Conservation (phyloP, 1,284 basidiomycete genomes). For the Tilletiopsis washingtonensis region DNA sequence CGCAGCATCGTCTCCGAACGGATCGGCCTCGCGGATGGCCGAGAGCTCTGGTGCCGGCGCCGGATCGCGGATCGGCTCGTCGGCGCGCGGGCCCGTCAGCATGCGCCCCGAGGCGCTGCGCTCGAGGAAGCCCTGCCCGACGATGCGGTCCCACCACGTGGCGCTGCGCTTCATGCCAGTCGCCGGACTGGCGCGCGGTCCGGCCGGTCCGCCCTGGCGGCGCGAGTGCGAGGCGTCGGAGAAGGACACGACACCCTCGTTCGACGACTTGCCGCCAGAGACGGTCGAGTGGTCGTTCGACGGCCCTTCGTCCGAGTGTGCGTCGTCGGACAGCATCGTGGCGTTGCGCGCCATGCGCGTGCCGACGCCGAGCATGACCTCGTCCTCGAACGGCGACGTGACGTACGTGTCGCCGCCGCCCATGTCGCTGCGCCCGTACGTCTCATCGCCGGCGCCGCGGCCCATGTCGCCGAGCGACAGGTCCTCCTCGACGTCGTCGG, state of each 20-base stretch:
- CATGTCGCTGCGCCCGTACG: too few species aligned
- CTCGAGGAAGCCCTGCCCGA: constrained; percentile 27
- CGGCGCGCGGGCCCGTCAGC: constrained; percentile 14
- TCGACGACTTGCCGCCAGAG: constrained; percentile 8
- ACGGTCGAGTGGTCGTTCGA: constrained; percentile 9
- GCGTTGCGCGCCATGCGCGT: neutral
- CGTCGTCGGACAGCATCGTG: constrained; percentile 4
- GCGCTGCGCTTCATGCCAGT: constrained; percentile 21
- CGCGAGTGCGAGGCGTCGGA: constrained; percentile 11
- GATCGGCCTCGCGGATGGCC: constrained; percentile 22
- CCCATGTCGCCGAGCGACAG: neutral
- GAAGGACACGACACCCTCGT: constrained; percentile 18
- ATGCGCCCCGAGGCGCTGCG: constrained; percentile 28
- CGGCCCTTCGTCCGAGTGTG: constrained; percentile 3
- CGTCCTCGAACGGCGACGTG: constrained; percentile 32
- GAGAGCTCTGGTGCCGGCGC: constrained; percentile 21
- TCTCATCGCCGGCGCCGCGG: neutral
- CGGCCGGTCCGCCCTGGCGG: neutral
- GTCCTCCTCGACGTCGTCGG: neutral
- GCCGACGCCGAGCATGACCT: neutral
- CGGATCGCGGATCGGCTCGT: constrained; percentile 32
- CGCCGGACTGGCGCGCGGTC: neutral
- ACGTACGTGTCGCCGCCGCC: constrained; percentile 16
- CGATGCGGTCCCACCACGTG: constrained; percentile 40
- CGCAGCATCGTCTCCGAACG: neutral